Evolutionary conservation across 192 early-diverging fungal genomes (phyloP).

Genomic region (Backusella tarrabulga): DNA sequence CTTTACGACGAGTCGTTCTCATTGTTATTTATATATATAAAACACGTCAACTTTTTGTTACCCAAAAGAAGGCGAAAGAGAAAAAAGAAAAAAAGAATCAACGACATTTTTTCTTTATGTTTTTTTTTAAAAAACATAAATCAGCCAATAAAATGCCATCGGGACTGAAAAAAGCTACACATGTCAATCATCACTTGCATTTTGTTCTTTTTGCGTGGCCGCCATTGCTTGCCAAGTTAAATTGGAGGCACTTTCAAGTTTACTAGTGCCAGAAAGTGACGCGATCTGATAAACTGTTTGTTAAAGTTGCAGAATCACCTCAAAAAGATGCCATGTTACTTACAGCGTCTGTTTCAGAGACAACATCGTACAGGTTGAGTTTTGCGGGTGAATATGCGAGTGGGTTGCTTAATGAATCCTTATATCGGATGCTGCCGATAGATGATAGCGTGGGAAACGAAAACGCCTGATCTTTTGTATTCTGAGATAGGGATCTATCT

Average conservation of each 20-base stretch:
- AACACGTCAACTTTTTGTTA: conserved; percentile 14
- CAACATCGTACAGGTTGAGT: neutral
- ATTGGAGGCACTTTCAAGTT: neutral
- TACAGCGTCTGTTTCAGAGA: neutral
- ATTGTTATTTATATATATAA: neutral
- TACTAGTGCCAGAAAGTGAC: neutral
- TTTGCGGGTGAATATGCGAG: neutral
- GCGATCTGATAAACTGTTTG: neutral
- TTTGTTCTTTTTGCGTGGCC: neutral
- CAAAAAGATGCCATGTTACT: neutral
- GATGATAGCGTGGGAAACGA: neutral
- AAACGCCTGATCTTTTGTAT: neutral
- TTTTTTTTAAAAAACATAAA: neutral
- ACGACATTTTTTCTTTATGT: neutral
- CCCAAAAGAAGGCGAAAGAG: neutral
- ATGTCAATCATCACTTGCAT: too few species aligned
- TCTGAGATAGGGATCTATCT: neutral
- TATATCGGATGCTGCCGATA: neutral
- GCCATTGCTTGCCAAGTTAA: neutral
- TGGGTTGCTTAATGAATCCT: neutral
- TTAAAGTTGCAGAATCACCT: neutral
- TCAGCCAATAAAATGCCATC: neutral
- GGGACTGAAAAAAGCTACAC: neutral
- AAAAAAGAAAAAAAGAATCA: neutral
- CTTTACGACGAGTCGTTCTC: conserved; percentile 38